Percentiles rank a stretch among this genome's conserved stretches.
phyloP scores from a whole-genome alignment of 257 asterid species.

The Coffea canephora region DNA sequence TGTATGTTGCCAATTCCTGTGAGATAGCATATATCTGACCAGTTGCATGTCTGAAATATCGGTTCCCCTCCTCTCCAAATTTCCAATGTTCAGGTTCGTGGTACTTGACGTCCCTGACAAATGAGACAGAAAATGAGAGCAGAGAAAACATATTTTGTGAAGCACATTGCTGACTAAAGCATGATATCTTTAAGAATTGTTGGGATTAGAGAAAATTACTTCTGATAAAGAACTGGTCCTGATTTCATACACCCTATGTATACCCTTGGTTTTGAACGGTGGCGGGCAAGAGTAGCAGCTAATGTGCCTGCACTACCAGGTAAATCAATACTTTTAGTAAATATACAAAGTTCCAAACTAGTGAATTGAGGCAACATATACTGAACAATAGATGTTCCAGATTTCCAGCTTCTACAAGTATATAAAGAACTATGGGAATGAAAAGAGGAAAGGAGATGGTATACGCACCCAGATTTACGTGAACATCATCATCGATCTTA shows the following conservation, averaged over 20 bases:
- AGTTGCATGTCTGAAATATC: constrained; percentile 34
- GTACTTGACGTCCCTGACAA: constrained; percentile 27
- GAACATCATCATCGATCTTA: constrained; percentile 86
- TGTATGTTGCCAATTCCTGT: constrained; percentile 33
- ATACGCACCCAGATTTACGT: constrained; percentile 67
- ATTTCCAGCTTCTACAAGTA: background rate
- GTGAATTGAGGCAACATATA: background rate
- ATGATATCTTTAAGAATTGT: background rate
- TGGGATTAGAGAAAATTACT: constrained; percentile 17
- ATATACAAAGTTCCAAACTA: background rate
- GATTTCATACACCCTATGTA: constrained; percentile 39
- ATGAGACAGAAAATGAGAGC: background rate
- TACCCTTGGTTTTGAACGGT: constrained; percentile 25
- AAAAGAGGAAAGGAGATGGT: background rate
- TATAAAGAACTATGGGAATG: background rate
- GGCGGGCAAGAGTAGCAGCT: constrained; percentile 24
- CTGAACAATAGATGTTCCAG: background rate
- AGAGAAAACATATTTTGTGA: background rate
- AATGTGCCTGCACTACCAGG: constrained; percentile 17
- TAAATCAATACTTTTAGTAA: background rate
- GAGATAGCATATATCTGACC: constrained; percentile 41
- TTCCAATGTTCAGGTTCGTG: constrained; percentile 41
- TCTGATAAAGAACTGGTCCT: constrained; percentile 31
- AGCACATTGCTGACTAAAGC: background rate
- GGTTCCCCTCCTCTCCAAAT: constrained; percentile 35